These are phyloP conservation scores for Coffea eugenioides DNA, from an alignment of 257 asterid genomes.

Conservation along the genomic window DNA sequence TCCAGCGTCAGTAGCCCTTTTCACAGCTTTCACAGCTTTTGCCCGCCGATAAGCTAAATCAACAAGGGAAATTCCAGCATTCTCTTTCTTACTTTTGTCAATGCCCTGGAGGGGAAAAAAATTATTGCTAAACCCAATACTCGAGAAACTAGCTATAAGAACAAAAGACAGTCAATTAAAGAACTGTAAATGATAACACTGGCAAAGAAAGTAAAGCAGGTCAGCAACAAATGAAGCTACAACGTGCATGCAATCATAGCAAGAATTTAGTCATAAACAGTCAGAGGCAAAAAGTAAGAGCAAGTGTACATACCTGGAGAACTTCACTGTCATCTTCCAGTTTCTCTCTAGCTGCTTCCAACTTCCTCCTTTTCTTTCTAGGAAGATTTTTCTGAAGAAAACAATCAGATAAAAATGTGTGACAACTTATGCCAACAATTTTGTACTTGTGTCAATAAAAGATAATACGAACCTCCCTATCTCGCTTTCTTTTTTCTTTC, in stretches of 20 bases:
- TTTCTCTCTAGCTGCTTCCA: conserved; percentile 94
- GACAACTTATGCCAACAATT: background rate
- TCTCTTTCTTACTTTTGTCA: conserved; percentile 52
- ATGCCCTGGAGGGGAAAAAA: conserved; percentile 41
- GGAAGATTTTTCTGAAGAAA: conserved; percentile 55
- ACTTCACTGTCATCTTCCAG: conserved; percentile 63
- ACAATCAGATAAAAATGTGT: conserved; percentile 8
- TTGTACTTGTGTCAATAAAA: background rate
- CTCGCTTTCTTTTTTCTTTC: conserved; percentile 92
- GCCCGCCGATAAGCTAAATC: conserved; percentile 94
- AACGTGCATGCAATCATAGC: background rate
- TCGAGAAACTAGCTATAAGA: background rate
- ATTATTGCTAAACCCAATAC: background rate
- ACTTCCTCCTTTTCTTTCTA: conserved; percentile 77
- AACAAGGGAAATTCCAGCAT: conserved; percentile 68
- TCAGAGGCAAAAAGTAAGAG: background rate
- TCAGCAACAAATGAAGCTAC: background rate
- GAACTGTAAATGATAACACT: background rate
- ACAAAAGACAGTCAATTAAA: background rate
- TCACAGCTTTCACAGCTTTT: conserved; percentile 89
- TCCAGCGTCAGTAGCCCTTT: conserved; percentile 85
- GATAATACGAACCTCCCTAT: conserved; percentile 69
- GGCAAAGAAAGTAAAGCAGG: background rate
- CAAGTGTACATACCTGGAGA: conserved; percentile 39
- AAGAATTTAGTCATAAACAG: background rate